Evolutionary conservation across 2,329 filamentous ascomycete species (phyloP).

Genomic region (Diaporthe sp.): DNA sequence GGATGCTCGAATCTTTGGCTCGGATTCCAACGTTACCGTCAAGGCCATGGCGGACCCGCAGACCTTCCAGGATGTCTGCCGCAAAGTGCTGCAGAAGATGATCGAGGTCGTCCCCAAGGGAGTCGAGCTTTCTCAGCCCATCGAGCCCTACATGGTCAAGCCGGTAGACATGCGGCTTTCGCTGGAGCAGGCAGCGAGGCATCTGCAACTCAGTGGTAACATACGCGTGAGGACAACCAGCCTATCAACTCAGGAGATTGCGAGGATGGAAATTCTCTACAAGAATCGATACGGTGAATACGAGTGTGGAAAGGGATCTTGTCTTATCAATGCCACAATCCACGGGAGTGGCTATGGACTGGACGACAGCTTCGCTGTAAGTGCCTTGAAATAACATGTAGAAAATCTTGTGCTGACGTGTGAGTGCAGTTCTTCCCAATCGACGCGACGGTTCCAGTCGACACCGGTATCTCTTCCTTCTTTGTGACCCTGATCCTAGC

Average conservation of each 20-base stretch:
- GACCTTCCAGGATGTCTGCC: slow-evolving; percentile 61
- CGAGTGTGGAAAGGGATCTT: not conserved
- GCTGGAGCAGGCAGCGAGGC: slow-evolving; percentile 58
- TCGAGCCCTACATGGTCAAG: slow-evolving; percentile 68
- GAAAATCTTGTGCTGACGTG: not conserved
- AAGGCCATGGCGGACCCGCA: slow-evolving; percentile 55
- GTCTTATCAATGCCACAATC: not conserved
- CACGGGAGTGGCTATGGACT: slow-evolving; percentile 15
- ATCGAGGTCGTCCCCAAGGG: slow-evolving; percentile 66
- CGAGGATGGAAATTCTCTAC: not conserved
- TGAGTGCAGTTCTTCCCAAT: slow-evolving; percentile 55
- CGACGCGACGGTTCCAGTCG: slow-evolving; percentile 61
- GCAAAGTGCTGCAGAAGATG: slow-evolving; percentile 65
- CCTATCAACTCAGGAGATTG: not conserved
- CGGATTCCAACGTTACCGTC: slow-evolving; percentile 66
- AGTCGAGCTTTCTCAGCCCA: slow-evolving; percentile 61
- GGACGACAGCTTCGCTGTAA: slow-evolving; percentile 10
- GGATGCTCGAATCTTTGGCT: slow-evolving; percentile 65
- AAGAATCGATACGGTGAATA: slow-evolving; percentile 1
- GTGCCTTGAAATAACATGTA: not conserved
- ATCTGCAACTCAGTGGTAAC: slow-evolving; percentile 62
- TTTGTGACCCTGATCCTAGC: not conserved
- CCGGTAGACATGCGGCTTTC: slow-evolving; percentile 66
- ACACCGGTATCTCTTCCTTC: slow-evolving; percentile 71
- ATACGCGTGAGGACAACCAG: slow-evolving; percentile 48